These are phyloP conservation scores for Fusarium sarcochroum DNA, from an alignment of 2,329 filamentous ascomycete genomes.

Conservation along the genomic window DNA sequence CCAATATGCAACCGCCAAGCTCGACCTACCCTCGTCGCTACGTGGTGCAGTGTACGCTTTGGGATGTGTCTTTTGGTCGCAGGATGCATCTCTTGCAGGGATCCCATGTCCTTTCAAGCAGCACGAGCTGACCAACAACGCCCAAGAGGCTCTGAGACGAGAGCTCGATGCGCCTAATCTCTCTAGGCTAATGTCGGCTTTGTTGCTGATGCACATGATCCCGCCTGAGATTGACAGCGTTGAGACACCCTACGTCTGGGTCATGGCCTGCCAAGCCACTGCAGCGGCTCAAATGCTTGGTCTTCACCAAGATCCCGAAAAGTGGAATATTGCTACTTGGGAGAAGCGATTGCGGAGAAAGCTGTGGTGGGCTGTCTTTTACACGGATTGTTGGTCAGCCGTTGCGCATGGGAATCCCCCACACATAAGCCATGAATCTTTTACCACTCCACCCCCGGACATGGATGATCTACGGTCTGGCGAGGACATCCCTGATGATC, in stretches of 20 bases:
- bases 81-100: constrained; percentile 50
- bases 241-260: constrained; percentile 62
- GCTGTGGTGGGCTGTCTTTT: constrained; percentile 62
- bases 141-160: constrained; percentile 59
- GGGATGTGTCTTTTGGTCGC: constrained; percentile 59
- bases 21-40: constrained; percentile 59
- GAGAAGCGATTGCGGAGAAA: constrained; percentile 61
- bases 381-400: constrained; percentile 61
- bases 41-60: constrained; percentile 62
- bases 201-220: constrained; percentile 61
- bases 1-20: constrained; percentile 55
- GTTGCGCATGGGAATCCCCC: constrained; percentile 63
- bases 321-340: constrained; percentile 59
- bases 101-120: constrained; percentile 56
- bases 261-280: constrained; percentile 59
- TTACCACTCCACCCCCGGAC: constrained; percentile 55
- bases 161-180: constrained; percentile 64
- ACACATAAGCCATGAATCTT: constrained; percentile 58
- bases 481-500: constrained; percentile 57
- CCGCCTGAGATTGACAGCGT: constrained; percentile 62
- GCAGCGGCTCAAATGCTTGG: constrained; percentile 63
- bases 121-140: constrained; percentile 58
- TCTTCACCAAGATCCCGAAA: constrained; percentile 59
- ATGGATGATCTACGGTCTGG: constrained; percentile 61
- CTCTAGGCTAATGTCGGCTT: constrained; percentile 61